Base-by-base conservation (phyloP, 2,329 filamentous ascomycete species). In the Amauroascus verrucosus region DNA sequence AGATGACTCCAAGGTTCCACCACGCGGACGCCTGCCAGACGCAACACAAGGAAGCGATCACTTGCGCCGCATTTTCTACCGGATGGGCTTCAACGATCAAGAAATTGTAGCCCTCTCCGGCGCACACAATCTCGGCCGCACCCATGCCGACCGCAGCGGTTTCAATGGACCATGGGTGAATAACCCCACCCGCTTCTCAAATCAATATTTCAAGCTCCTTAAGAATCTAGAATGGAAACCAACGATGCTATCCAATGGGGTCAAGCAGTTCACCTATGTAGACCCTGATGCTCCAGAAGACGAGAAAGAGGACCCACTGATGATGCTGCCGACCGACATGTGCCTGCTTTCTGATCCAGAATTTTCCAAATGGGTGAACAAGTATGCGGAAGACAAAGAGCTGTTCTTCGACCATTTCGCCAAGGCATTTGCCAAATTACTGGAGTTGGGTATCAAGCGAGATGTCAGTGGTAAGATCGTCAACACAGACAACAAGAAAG, bases 321-420 rank as follows among this genome's bases (percentile, higher is more conserved):
- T 84, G 81, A 84, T 84, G 81, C 63, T 84, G 62, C 81, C 81
- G 0, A 82, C 80, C 1, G 81, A 84, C 62, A 76, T 84, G 61
- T 76, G 80, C 3, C 69, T 84, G 37, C 66, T 77, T 3, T 69
- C 72, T 1, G 81, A 84, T 58, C 64, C 70, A 2, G 62, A 58
- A 5, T 84, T 84, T 63, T 63, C 69, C 16, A 67, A 68, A 6
- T 83, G 77, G 75, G 80, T 83, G 11, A 70, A 80, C 64, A 62
- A 70, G 56, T 84, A 83, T 61, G 79, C 80, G 3, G 68, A 74
- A 48, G 79, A 84, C 60, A 81, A 81, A 65, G 79, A 82, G 0
- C 56, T 74, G 43, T 83, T 84, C 70, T 84, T 82, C 60, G 72
- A 72, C 44, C 75, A 83, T 62, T 84, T 84, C 60, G 63, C 73